Base-by-base conservation (phyloP, 805 yeast genomes). In the Cyberlindnera sargentensis region DNA sequence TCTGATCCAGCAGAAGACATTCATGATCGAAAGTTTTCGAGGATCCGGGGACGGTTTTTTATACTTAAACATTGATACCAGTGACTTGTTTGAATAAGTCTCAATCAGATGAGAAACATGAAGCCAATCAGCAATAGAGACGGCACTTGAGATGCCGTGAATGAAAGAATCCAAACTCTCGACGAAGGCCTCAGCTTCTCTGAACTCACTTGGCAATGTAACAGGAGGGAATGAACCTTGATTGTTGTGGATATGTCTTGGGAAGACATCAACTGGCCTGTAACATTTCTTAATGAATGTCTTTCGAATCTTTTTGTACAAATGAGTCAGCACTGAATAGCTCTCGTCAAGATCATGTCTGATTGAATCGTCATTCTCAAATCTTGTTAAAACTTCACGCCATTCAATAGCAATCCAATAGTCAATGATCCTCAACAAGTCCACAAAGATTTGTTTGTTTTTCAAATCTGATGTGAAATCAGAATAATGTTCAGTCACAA, bases 61-160 rank as follows among this genome's bases (percentile, higher is more conserved):
- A 46, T 63, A 74, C 58, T 56, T 79, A 57, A 84, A 81, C 45
- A 88, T 65, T 7, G 82, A 73, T 8, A 76, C 64, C 31, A 74
- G 59, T 0, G 80, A 71, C 39, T 73, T 78, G 24, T 77, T 76
- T 26, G 82, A 76, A 46, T 83, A 82, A 30, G 76, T 66, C 58
- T 90, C 96, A 37, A 91, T 63, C 1, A 81, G 64, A 55, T 87
- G 91, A 58, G 77, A 84, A 4, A 82, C 75, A 43, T 74, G 73
- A 41, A 87, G 68, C 96, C 97, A 91, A 53, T 90, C 95, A 47
- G 75, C 76, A 9, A 78, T 61, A 9, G 78, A 72, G 31, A 83
- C 72, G 8, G 77, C 72, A 27, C 65, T 67, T 57, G 82, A 80
- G 30, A 82, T 68, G 4, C 75, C 72, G 3, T 74, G 67, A 27